Evolutionary conservation across 2,329 filamentous ascomycete genomes (phyloP).

Genomic region (Aspergillus flavus): DNA sequence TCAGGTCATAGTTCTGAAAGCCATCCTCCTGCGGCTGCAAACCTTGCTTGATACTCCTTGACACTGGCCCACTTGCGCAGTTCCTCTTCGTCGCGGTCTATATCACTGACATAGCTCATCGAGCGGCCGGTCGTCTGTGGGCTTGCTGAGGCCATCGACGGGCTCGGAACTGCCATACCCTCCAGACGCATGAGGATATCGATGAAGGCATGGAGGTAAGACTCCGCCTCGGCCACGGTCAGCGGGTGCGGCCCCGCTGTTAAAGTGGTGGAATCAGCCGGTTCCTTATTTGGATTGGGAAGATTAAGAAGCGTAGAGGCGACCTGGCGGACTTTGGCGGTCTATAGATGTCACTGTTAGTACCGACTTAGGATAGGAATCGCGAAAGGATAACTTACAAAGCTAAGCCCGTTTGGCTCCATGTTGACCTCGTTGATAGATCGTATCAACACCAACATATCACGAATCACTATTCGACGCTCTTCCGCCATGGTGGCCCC

Average conservation of each 20-base stretch:
- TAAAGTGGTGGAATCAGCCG: conserved; percentile 43
- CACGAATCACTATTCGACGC: conserved; percentile 77
- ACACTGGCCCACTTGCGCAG: conserved; percentile 76
- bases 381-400: conserved; percentile 54
- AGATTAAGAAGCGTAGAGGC: conserved; percentile 75
- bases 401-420: conserved; percentile 69
- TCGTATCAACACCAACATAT: conserved; percentile 72
- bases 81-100: conserved; percentile 74
- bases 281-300: conserved; percentile 40
- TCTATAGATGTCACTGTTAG: conserved; percentile 45
- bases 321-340: conserved; percentile 82
- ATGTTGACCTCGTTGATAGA: conserved; percentile 83
- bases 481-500: conserved; percentile 71
- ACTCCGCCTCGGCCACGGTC: conserved; percentile 61
- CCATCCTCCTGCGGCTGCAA: conserved; percentile 64
- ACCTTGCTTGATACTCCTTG: conserved; percentile 74
- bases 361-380: background rate
- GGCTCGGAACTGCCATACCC: conserved; percentile 50
- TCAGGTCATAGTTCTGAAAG: conserved; percentile 31
- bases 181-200: conserved; percentile 76
- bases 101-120: conserved; percentile 41
- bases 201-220: conserved; percentile 71
- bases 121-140: conserved; percentile 32
- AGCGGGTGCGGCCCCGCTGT: conserved; percentile 32
- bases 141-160: conserved; percentile 29